A percentile compares a stretch with the other conserved stretches of the same genome.
Evolutionary conservation across 768 basidiomycete species (phyloP).

Genomic region (Trametes cubensis): DNA sequence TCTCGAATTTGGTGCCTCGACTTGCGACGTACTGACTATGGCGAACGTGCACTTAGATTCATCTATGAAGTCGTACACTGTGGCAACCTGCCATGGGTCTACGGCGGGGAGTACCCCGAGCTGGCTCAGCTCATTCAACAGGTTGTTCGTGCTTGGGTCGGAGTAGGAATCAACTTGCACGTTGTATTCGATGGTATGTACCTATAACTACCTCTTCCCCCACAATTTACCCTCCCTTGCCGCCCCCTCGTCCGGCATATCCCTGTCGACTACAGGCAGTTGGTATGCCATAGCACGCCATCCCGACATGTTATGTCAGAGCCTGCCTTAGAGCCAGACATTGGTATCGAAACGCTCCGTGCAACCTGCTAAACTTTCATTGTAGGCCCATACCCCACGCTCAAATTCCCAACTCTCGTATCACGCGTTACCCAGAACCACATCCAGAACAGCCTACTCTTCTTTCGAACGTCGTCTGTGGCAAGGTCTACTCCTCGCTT

Average conservation of each 20-base stretch:
- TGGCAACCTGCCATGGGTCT: constrained; percentile 77
- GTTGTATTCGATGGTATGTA: constrained; percentile 84
- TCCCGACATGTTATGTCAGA: no score
- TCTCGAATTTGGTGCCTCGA: neutral
- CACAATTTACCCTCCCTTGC: no score
- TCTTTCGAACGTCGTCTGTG: constrained; percentile 74
- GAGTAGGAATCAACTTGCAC: constrained; percentile 61
- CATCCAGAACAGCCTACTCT: constrained; percentile 66
- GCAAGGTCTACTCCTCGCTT: constrained; percentile 70
- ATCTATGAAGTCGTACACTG: constrained; percentile 68
- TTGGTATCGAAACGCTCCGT: constrained; percentile 3
- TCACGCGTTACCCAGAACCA: constrained; percentile 59
- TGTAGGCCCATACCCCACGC: constrained; percentile 66
- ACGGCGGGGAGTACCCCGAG: constrained; percentile 76
- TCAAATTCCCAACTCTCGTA: constrained; percentile 72
- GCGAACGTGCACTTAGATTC: constrained; percentile 50
- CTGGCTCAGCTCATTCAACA: constrained; percentile 51
- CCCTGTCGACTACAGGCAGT: neutral
- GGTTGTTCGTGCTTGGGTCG: constrained; percentile 69
- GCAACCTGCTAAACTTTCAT: neutral
- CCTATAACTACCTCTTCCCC: no score
- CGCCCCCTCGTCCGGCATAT: no score
- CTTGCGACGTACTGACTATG: constrained; percentile 19
- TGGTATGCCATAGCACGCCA: neutral
- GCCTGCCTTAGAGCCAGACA: neutral